Evolutionary conservation across 208 protist genomes (phyloP), one percentile per base, ranked within the genome.

Genomic region (Vickermania ingenoplastis): DNA sequence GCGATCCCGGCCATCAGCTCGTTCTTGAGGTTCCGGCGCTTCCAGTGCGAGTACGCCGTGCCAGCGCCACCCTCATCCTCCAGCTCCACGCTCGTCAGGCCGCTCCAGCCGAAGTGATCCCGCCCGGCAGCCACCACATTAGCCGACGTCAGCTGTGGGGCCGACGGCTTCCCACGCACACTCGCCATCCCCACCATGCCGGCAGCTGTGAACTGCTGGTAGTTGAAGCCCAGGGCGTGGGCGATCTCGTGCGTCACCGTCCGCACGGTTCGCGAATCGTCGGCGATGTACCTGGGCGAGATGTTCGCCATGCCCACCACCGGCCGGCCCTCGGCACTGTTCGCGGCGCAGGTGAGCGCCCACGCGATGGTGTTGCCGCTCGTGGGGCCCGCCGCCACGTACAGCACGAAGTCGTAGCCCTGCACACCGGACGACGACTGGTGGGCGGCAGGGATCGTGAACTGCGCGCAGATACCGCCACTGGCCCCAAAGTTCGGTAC

Each of bases 141-240:
- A 0, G 63, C 59, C 1, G 68, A 60, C 3, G 17, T 73, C 5
- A 95, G 67, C 1, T 71, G 67, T 1, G 22, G 26, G 3, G 22
- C 11, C 3, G 58, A 45, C 5, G 26, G 22, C 70, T 80, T 88
- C 24, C 71, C 64, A 27, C 82, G 73, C n/a, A 84, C n/a, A 2
- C 41, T 28, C 31, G 67, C 57, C 26, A 13, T 54, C 2, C 0
- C 1, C 11, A 56, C 0, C 17, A 82, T 70, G 23, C 26, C 24
- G 7, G 11, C 1, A 1, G 2, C 51, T 1, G 27, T 5, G 31
- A 79, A 87, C 28, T 59, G 54, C 1, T 0, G 31, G 14, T n/a
- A 24, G 26, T 7, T 41, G 56, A 92, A 94, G 3, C 91, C 91
- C 22, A 97, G 64, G n/a, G 85, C 77, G 73, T 97, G 92, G 3